Evolutionary conservation across 495 filamentous ascomycete genomes (phyloP).

Genomic region (Penicillium alfredii): DNA sequence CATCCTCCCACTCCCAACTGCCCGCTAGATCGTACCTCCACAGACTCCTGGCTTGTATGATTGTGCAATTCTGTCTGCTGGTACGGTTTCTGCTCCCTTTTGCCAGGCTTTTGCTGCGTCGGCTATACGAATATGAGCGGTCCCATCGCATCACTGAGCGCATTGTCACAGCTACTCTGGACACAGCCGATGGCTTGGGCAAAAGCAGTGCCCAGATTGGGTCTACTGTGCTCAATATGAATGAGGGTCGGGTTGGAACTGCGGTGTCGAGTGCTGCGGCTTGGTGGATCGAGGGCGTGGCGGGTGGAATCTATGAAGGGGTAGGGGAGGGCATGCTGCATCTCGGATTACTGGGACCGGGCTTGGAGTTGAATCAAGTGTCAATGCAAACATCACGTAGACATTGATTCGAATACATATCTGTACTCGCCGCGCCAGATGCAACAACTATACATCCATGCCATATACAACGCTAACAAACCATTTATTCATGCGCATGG

Average conservation of each 20-base stretch:
- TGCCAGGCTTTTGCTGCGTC: conserved; percentile 44
- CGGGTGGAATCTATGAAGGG: conserved; percentile 59
- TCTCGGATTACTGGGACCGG: conserved; percentile 31
- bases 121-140: conserved; percentile 57
- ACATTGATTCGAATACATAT: conserved; percentile 3
- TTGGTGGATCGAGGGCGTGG: conserved; percentile 56
- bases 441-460: no score
- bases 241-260: conserved; percentile 52
- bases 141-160: conserved; percentile 54
- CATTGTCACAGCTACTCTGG: conserved; percentile 42
- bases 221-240: conserved; percentile 44
- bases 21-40: conserved; percentile 48
- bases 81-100: conserved; percentile 55
- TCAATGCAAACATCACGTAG: conserved; percentile 9
- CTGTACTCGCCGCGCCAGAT: no score
- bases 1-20: neutral
- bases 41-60: conserved; percentile 47
- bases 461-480: no score
- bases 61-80: conserved; percentile 52
- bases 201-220: conserved; percentile 45
- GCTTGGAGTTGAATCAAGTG: conserved; percentile 22
- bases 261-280: conserved; percentile 41
- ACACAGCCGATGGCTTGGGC: conserved; percentile 48
- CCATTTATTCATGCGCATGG: no score
- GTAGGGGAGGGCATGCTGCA: conserved; percentile 54